These are phyloP conservation scores for Ziziphus jujuba DNA, from an alignment of 306 rosid species.

Conservation along the genomic window DNA sequence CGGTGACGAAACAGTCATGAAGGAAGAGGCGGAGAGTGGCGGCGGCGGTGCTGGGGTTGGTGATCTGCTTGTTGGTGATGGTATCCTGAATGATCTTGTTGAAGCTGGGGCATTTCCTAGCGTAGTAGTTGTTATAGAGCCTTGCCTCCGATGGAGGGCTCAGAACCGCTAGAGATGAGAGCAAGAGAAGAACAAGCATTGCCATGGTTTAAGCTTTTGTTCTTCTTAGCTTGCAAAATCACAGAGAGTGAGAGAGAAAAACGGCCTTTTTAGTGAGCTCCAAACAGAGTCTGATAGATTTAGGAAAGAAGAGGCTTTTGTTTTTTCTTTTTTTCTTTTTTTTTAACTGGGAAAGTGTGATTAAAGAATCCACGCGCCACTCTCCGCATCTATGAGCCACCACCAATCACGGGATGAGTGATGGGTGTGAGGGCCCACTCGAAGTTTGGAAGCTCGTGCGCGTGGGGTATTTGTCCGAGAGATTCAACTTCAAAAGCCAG, in stretches of 20 bases:
- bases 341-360: neutral
- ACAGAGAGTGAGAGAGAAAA: neutral
- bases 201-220: conserved; percentile 10
- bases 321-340: too few species aligned
- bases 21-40: conserved; percentile 44
- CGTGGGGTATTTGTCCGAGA: neutral
- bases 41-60: conserved; percentile 47
- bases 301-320: too few species aligned
- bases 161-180: conserved; percentile 5
- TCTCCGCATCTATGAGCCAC: neutral
- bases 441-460: neutral
- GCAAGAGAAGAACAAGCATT: conserved; percentile 7
- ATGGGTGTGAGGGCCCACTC: neutral
- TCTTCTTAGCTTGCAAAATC: neutral
- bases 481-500: too few species aligned
- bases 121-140: conserved; percentile 29
- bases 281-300: neutral
- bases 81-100: conserved; percentile 36
- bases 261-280: neutral
- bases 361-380: neutral
- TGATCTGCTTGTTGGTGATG: conserved; percentile 48
- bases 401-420: conserved; percentile 43
- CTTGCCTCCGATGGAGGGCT: conserved; percentile 3
- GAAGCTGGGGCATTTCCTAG: conserved; percentile 35
- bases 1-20: conserved; percentile 47